These are phyloP conservation scores for Beauveria brongniartii DNA, from an alignment of 2,329 filamentous ascomycete species.

Conservation along the genomic window DNA sequence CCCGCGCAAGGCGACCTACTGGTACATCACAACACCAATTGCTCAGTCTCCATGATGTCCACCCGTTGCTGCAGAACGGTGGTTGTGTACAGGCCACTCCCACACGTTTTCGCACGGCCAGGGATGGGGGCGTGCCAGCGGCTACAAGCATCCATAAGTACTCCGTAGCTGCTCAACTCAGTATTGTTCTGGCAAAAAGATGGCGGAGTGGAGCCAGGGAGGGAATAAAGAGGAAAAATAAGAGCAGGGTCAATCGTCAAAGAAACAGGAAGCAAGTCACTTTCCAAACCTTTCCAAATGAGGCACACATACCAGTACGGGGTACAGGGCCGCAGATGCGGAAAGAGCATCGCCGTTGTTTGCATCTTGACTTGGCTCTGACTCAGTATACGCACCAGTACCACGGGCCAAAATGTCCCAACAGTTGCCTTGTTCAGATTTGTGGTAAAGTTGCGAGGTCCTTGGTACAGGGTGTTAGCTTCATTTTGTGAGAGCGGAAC, in stretches of 20 bases:
- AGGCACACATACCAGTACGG: background rate
- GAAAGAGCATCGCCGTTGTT: background rate
- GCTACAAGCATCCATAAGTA: background rate
- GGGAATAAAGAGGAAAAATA: background rate
- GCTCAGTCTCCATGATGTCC: background rate
- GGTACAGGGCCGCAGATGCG: background rate
- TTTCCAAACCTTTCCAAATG: background rate
- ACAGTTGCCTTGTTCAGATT: background rate
- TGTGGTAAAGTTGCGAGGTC: background rate
- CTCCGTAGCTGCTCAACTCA: too few species aligned
- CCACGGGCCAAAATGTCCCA: background rate
- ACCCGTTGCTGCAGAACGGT: background rate
- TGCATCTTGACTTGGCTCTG: background rate
- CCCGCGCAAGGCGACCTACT: background rate
- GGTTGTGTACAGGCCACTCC: background rate
- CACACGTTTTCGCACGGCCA: background rate
- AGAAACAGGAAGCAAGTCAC: background rate
- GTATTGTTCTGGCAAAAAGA: background rate
- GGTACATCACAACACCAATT: background rate
- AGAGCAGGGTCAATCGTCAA: background rate
- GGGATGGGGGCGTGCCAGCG: conserved; percentile 2
- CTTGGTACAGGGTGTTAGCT: background rate
- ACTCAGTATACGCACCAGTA: background rate
- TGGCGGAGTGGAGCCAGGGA: background rate
- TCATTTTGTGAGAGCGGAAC: background rate